phyloP scores from a whole-genome alignment of 768 basidiomycete species.

The Leccinellum albellum region DNA sequence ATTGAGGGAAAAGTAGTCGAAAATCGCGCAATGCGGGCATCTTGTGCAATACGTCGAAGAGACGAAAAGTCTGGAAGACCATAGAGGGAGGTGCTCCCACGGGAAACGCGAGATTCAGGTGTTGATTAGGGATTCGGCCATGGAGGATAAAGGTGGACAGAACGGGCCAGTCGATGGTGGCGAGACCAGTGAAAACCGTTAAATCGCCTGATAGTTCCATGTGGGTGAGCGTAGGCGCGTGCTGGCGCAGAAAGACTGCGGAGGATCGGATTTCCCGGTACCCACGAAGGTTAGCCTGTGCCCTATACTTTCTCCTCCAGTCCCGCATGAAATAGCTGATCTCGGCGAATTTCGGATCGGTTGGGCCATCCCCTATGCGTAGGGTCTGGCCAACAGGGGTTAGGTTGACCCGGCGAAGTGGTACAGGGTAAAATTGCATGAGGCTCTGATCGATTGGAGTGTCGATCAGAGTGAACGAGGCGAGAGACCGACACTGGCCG shows the following conservation, averaged over 20 bases:
- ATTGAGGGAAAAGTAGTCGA: slow-evolving; percentile 31
- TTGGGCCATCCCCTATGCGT: slow-evolving; percentile 33
- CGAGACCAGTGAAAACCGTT: slow-evolving; percentile 24
- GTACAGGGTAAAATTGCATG: slow-evolving; percentile 26
- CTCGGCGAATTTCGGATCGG: slow-evolving; percentile 30
- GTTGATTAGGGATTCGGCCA: slow-evolving; percentile 24
- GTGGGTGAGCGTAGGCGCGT: slow-evolving; percentile 28
- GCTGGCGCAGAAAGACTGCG: slow-evolving; percentile 28
- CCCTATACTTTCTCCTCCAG: slow-evolving; percentile 35
- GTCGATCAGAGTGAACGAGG: slow-evolving; percentile 29
- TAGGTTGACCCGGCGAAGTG: slow-evolving; percentile 26
- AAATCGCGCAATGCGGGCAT: slow-evolving; percentile 32
- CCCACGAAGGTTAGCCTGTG: slow-evolving; percentile 29
- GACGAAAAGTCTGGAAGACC: neutral
- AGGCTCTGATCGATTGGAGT: slow-evolving; percentile 35
- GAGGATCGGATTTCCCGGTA: slow-evolving; percentile 29
- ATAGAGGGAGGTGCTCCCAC: neutral
- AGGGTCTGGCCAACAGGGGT: slow-evolving; percentile 33
- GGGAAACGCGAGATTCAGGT: slow-evolving; percentile 13
- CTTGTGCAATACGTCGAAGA: slow-evolving; percentile 29
- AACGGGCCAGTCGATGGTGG: slow-evolving; percentile 30
- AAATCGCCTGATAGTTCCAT: slow-evolving; percentile 32
- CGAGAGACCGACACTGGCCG: slow-evolving; percentile 25
- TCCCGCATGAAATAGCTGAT: slow-evolving; percentile 34
- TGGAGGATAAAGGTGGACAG: slow-evolving; percentile 31